phyloP scores from a whole-genome alignment of 345 rosid genomes.

The Pistacia integerrima region DNA sequence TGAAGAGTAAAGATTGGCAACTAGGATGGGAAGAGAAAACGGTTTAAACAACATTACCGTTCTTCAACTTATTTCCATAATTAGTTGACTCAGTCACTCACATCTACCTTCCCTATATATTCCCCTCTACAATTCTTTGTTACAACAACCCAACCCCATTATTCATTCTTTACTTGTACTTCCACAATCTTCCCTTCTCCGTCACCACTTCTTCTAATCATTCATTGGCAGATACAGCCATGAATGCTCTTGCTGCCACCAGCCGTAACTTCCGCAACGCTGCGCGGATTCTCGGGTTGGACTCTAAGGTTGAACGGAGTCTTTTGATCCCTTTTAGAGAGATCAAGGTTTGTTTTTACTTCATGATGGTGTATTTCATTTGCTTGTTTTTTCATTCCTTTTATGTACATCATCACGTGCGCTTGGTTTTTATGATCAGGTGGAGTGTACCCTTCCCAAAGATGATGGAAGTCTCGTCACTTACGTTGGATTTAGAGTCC shows the following conservation, averaged over 20 bases:
- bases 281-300: slow-evolving; percentile 82
- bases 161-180: background rate
- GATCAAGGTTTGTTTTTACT: slow-evolving; percentile 62
- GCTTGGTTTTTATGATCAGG: slow-evolving; percentile 46
- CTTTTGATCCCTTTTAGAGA: slow-evolving; percentile 95
- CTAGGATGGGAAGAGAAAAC: too few species aligned
- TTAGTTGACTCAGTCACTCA: background rate
- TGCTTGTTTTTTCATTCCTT: background rate
- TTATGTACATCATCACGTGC: background rate
- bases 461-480: slow-evolving; percentile 92
- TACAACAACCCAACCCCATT: background rate
- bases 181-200: background rate
- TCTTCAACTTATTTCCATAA: background rate
- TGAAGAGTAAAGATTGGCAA: too few species aligned
- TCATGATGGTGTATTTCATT: background rate
- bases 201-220: background rate
- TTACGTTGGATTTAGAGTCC: slow-evolving; percentile 92
- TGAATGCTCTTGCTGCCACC: slow-evolving; percentile 95
- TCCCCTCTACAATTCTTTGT: background rate
- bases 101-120: background rate
- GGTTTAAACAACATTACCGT: too few species aligned
- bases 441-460: slow-evolving; percentile 95
- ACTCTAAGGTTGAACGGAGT: slow-evolving; percentile 83
- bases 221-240: slow-evolving; percentile 14
- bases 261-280: slow-evolving; percentile 93